phyloP scores from a whole-genome alignment of 2,329 filamentous ascomycete species.

The Colletotrichum phormii region DNA sequence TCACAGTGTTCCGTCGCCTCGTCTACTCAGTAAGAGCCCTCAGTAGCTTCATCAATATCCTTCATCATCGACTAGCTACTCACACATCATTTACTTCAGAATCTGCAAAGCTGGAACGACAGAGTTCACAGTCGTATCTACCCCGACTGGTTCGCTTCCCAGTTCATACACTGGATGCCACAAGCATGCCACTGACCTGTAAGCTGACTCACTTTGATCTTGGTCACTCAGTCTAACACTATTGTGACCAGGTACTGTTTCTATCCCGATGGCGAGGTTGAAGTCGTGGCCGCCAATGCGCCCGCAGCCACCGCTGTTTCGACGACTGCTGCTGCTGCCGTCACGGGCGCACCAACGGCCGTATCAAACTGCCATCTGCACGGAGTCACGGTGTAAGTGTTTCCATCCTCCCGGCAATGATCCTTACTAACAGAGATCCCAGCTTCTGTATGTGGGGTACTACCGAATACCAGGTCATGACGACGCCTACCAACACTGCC shows the following conservation, averaged over 20 bases:
- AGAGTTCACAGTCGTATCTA: slow-evolving; percentile 32
- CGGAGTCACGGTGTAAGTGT: slow-evolving; percentile 51
- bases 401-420: too few relatives aligned
- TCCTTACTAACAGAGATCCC: slow-evolving; percentile 18
- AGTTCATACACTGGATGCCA: slow-evolving; percentile 59
- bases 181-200: slow-evolving; percentile 62
- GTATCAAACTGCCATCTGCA: slow-evolving; percentile 57
- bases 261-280: slow-evolving; percentile 54
- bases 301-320: slow-evolving; percentile 34
- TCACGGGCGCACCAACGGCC: slow-evolving; percentile 45
- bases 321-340: slow-evolving; percentile 11
- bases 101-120: slow-evolving; percentile 33
- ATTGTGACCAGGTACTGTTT: slow-evolving; percentile 53
- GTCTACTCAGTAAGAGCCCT: slow-evolving; percentile 33
- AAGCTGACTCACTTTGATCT: slow-evolving; percentile 36
- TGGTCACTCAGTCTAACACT: not conserved
- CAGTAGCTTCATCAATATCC: not conserved
- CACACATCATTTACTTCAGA: not conserved
- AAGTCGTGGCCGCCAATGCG: slow-evolving; percentile 47
- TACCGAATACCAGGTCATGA: slow-evolving; percentile 56
- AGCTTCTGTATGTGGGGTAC: slow-evolving; percentile 59
- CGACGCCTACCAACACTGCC: slow-evolving; percentile 58
- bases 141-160: slow-evolving; percentile 40
- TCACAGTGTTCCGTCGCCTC: slow-evolving; percentile 35
- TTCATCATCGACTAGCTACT: not conserved